Evolutionary conservation across 2,329 filamentous ascomycete species (phyloP), one percentile per base, ranked within the genome.

Genomic region (Akanthomyces dipterigenus): DNA sequence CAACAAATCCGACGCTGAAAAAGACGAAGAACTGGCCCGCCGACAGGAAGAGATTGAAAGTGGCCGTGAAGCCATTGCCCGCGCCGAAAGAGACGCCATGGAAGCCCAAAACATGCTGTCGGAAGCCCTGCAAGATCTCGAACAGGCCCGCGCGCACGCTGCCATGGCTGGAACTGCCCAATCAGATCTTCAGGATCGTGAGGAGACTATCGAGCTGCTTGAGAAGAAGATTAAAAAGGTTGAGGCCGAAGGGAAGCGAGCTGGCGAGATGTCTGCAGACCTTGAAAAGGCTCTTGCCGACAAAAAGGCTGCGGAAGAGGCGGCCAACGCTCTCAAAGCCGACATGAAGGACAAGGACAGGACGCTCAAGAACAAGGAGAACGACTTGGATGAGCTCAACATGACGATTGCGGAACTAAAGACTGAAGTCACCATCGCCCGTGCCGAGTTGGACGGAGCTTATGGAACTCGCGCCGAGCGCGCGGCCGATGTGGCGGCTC

Each of bases 1-100:
- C 75, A 92, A 82, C 77, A 93, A 93, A 70, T 92, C 91, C 1
- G 91, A 96, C 66, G 80, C 84, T 22, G 82, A 87, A 63, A 85
- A 87, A 69, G 87, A 89, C 67, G 81, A 82, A 45, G 83, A 89
- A 64, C 72, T 90, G n/a, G 77, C 81, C 26, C 72, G 78, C 53
- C 86, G 84, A 67, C 77, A 80, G 58, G 80, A 82, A 18, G 82
- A 88, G 66, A 70, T 89, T 7, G 78, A 84, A 40, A 75, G 77
- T 61, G 72, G 70, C 45, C 74, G 70, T 59, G 38, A 70, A 22
- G 70, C 74, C 8, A 62, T 77, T 16, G 69, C 71, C 64, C 71
- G 69, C 34, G 74, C 74, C 6, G 76, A 78, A 60, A 71, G 71
- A 62, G 74, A 77, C 28, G 71, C 70, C 43, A 69, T 67, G 62